Conservation (phyloP, 2,329 filamentous ascomycete species). For the Alternaria postmessia region DNA sequence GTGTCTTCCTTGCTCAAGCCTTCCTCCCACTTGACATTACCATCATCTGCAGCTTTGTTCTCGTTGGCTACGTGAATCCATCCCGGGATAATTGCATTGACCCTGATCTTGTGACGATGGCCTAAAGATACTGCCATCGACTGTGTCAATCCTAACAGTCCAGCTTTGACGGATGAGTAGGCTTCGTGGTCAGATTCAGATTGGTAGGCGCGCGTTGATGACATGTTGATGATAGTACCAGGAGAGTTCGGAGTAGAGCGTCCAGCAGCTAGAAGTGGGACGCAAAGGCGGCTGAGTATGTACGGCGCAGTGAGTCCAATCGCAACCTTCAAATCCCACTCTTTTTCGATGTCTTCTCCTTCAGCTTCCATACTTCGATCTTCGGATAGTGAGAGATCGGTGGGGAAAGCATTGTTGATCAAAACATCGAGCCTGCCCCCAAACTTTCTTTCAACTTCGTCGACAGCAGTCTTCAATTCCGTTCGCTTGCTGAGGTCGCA, state of each 20-base stretch:
- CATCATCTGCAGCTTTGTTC: slow-evolving; percentile 53
- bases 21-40: slow-evolving; percentile 56
- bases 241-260: slow-evolving; percentile 29
- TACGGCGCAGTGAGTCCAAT: slow-evolving; percentile 48
- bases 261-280: slow-evolving; percentile 37
- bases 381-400: slow-evolving; percentile 34
- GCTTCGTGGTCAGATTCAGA: slow-evolving; percentile 60
- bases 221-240: slow-evolving; percentile 56
- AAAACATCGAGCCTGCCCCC: slow-evolving; percentile 44
- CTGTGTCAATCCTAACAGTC: slow-evolving; percentile 60
- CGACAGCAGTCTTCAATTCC: slow-evolving; percentile 48
- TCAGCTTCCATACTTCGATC: slow-evolving; percentile 43
- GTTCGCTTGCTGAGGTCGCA: slow-evolving; percentile 54
- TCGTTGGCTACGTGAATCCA: slow-evolving; percentile 62
- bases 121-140: slow-evolving; percentile 58
- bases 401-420: slow-evolving; percentile 49
- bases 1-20: slow-evolving; percentile 57
- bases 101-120: slow-evolving; percentile 54
- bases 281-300: slow-evolving; percentile 42
- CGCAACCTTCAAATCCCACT: slow-evolving; percentile 47
- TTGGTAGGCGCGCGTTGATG: slow-evolving; percentile 60
- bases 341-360: slow-evolving; percentile 39
- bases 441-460: slow-evolving; percentile 49
- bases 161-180: slow-evolving; percentile 61
- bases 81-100: slow-evolving; percentile 60